Evolutionary conservation across 768 basidiomycete species (phyloP), one percentile per base, ranked within the genome.

Genomic region (Suillus decipiens): DNA sequence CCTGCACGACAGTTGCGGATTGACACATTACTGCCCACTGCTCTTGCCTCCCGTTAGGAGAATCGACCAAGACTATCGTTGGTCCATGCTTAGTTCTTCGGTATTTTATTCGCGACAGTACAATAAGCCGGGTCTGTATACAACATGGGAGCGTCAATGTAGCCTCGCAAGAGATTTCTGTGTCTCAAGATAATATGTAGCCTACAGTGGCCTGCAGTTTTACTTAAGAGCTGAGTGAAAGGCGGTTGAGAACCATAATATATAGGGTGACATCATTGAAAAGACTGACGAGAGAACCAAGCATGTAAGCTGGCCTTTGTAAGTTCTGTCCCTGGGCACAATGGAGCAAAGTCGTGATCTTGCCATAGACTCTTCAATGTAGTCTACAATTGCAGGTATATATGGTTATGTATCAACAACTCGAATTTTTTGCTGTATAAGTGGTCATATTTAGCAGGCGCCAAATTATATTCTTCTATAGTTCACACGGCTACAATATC

Each of bases 181-280:
- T 47, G 2, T 47, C 22, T 43, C 43, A 43, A 43, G 19, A 19
- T n/a, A 10, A 45, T 11, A 11, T 22, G 43, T 22, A 14, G 24
- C 5, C 12, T 48, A 8, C 7, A 48, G 47, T 14, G 2, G 7
- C 22, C 24, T 50, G 14, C 24, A 19, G 9, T 31, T 4, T 51
- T 50, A 31, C 48, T 34, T 19, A 33, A 54, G 53, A 54, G 33
- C 53, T 54, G n/a, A 34, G 33, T 53, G 33, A 54, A 54, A 19
- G 3, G 7, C 33, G 11, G n/a, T 54, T 5, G 5, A 7, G 11
- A 33, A 54, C 12, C 12, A 19, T n/a, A 54, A 34, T 5, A n/a
- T 1, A 28, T 28, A 28, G 33, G 11, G 19, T 34, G 19, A 34
- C 51, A 34, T n/a, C 7, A 54, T 33, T 22, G 33, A 54, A 7